Evolutionary conservation across 169 alveolate genomes (phyloP), one percentile per base, ranked within the genome.

Genomic region (Eimeria necatrix): DNA sequence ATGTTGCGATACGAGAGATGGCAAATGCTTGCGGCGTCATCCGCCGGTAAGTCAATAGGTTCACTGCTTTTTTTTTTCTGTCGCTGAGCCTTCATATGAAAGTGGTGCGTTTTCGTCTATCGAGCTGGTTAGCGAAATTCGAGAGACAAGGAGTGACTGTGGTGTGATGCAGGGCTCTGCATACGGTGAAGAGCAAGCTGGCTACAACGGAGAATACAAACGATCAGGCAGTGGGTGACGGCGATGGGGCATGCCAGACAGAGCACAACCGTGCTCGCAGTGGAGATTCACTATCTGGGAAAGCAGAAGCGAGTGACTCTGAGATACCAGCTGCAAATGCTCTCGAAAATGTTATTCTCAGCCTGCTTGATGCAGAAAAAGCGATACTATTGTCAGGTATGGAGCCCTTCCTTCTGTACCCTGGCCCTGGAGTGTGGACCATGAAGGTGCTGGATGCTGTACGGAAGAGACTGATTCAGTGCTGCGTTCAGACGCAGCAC

Each of bases 401-500:
- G 95, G 95, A 91, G 95, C 95, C 95, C 5, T 91, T 53, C 83
- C 4, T 91, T 84, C 41, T 91, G 46, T 73, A 81, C 87, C 90
- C 89, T 4, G 95, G 95, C n/a, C 89, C 90, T 10, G 86, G 78
- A 32, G 95, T 91, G 51, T 91, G 68, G 59, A 81, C 86, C 20
- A 48, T 91, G 83, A 91, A 76, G 56, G 84, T 56, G 48, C 81
- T 91, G 18, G 68, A 60, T 51, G 91, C 74, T 32, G 95, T 91
- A 22, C 90, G 95, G 6, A 64, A 59, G 56, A 56, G 90, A 56
- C 52, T 91, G 24, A 80, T 91, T 32, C 91, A 91, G 71, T 91
- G 95, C 90, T 41, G 90, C 46, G 10, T 81, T 12, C 76, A 76
- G 53, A 81, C 86, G 71, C 95, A 91, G 48, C 86, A 84, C 49